Percentiles rank a stretch among this genome's conserved stretches.
Conservation (phyloP, 331 rosid genomes). For the Malus hybrid region DNA sequence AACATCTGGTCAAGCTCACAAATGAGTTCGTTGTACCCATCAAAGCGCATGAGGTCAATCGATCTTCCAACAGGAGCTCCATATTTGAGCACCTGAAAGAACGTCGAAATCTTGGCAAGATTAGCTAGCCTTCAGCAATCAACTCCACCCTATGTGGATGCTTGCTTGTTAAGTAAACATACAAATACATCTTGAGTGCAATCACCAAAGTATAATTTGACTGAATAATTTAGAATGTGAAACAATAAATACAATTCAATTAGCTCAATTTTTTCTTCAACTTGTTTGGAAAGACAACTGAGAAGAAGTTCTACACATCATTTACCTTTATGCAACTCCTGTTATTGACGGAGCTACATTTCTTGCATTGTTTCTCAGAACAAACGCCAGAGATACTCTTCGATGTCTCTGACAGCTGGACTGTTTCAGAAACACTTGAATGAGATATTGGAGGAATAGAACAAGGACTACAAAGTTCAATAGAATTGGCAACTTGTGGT, state of each 20-base stretch:
- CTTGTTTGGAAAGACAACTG: neutral
- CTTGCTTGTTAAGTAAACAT: no score
- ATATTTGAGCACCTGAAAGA: conserved; percentile 52
- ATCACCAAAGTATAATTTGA: neutral
- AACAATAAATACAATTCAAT: neutral
- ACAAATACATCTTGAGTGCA: neutral
- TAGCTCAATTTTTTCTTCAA: neutral
- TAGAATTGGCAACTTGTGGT: conserved; percentile 37
- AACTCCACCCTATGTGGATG: neutral
- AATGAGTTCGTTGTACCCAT: conserved; percentile 41
- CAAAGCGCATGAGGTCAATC: conserved; percentile 36
- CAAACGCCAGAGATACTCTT: conserved; percentile 16
- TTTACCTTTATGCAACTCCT: conserved; percentile 64
- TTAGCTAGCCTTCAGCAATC: neutral
- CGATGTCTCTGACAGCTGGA: conserved; percentile 24
- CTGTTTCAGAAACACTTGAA: conserved; percentile 27
- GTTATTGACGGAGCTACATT: conserved; percentile 27
- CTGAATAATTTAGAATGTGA: neutral
- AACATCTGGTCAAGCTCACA: conserved; percentile 55
- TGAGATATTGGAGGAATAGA: conserved; percentile 42
- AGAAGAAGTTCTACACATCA: neutral
- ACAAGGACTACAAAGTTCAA: conserved; percentile 24
- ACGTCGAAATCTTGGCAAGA: neutral
- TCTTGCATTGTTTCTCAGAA: conserved; percentile 34
- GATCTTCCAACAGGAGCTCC: conserved; percentile 63